These are phyloP conservation scores for Fagus sylvatica DNA, from an alignment of 306 rosid species.

Conservation along the genomic window DNA sequence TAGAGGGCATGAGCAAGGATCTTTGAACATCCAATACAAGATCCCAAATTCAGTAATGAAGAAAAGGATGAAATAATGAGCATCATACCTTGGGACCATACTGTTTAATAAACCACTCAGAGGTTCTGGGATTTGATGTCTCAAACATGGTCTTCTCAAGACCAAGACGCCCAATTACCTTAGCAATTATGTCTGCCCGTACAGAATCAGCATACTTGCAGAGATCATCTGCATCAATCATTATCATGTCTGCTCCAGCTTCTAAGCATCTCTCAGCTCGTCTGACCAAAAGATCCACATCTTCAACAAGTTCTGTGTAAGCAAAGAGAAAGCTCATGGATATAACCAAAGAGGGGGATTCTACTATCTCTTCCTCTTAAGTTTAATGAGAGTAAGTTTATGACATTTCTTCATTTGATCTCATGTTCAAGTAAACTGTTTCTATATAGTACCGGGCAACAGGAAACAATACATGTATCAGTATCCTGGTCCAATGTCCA, in stretches of 20 bases:
- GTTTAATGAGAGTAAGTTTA: background rate
- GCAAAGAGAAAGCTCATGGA: conserved; percentile 1
- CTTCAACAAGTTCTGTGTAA: conserved; percentile 77
- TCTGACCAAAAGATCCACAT: conserved; percentile 81
- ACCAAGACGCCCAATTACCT: conserved; percentile 89
- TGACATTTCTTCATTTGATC: background rate
- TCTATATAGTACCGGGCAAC: background rate
- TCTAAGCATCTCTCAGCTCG: conserved; percentile 94
- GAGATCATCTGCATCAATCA: conserved; percentile 82
- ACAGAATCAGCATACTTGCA: conserved; percentile 58
- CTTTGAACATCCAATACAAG: background rate
- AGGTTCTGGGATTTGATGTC: conserved; percentile 69
- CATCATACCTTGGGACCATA: conserved; percentile 79
- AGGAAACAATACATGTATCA: no score
- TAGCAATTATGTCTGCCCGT: conserved; percentile 74
- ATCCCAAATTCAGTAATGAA: background rate
- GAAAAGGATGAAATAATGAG: background rate
- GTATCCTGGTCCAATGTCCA: background rate
- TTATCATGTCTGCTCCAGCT: conserved; percentile 95
- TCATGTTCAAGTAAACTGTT: background rate
- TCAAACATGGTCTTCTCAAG: conserved; percentile 94
- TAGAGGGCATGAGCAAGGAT: background rate
- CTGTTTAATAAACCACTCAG: conserved; percentile 88
- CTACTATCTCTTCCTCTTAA: background rate
- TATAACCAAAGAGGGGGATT: background rate